Evolutionary conservation across 345 rosid species (phyloP).

Genomic region (Kandelia obovata): DNA sequence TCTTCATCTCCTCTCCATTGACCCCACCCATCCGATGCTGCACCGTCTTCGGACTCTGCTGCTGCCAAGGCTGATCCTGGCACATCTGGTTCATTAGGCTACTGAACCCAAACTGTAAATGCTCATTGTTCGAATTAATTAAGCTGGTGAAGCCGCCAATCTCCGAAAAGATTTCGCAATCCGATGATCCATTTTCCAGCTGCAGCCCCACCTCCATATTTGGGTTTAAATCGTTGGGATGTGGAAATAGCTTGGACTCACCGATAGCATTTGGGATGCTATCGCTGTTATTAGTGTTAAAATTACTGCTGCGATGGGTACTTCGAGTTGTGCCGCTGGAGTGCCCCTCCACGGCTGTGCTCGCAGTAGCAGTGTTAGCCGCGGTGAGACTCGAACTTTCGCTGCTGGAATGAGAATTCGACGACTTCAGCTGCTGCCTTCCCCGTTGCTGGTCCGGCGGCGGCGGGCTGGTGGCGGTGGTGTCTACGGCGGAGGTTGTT

Average conservation of each 20-base stretch:
- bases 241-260: constrained; percentile 26
- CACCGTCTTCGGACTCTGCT: constrained; percentile 29
- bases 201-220: constrained; percentile 45
- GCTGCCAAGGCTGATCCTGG: neutral
- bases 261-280: neutral
- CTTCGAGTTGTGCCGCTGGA: constrained; percentile 39
- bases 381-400: constrained; percentile 85
- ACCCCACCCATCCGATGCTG: constrained; percentile 22
- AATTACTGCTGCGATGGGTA: neutral
- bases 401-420: constrained; percentile 66
- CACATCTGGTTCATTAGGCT: constrained; percentile 32
- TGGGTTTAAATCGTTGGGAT: constrained; percentile 4
- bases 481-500: neutral
- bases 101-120: constrained; percentile 47
- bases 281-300: too few relatives aligned
- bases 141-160: constrained; percentile 55
- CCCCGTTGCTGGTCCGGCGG: constrained; percentile 5
- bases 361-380: constrained; percentile 33
- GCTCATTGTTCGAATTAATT: constrained; percentile 44
- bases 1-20: constrained; percentile 23
- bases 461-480: neutral
- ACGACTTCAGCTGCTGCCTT: constrained; percentile 16
- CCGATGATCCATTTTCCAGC: constrained; percentile 46
- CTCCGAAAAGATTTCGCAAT: constrained; percentile 64
- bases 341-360: constrained; percentile 33